A percentile compares a stretch with the other conserved stretches of the same genome.
These are phyloP conservation scores for Leccinum barrowsii DNA, from an alignment of 768 basidiomycete species.

Conservation along the genomic window DNA sequence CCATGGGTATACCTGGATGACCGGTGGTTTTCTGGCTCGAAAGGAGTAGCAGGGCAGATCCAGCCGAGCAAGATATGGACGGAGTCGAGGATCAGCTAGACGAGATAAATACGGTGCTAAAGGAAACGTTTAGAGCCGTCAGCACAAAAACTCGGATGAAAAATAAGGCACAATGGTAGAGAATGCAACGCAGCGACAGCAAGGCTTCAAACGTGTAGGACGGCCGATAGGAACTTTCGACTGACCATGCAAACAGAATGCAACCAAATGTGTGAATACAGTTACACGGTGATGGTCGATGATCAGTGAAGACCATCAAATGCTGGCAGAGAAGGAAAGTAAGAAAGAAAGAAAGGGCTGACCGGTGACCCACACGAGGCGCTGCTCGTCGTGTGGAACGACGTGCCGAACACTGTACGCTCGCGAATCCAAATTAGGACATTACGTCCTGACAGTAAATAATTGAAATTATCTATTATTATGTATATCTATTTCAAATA, in stretches of 20 bases:
- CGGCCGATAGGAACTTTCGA: slow-evolving; percentile 4
- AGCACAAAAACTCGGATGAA: slow-evolving; percentile 10
- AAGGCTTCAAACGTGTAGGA: slow-evolving; percentile 22
- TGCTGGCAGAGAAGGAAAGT: slow-evolving; percentile 3
- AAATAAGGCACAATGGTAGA: slow-evolving; percentile 9
- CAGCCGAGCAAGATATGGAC: slow-evolving; percentile 23
- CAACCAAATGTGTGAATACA: slow-evolving; percentile 3
- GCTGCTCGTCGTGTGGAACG: slow-evolving; percentile 17
- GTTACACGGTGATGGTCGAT: slow-evolving; percentile 7
- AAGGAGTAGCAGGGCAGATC: slow-evolving; percentile 17
- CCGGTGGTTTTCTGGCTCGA: slow-evolving; percentile 18
- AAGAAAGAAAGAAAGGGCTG: slow-evolving; percentile 6
- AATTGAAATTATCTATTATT: slow-evolving; percentile 5
- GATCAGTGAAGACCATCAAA: slow-evolving; percentile 29
- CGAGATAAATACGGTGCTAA: slow-evolving; percentile 30
- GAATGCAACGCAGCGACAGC: slow-evolving; percentile 24
- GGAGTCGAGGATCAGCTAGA: slow-evolving; percentile 26
- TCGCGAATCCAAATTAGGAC: slow-evolving; percentile 6
- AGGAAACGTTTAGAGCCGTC: slow-evolving; percentile 11
- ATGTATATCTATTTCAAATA: background rate
- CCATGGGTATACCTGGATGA: slow-evolving; percentile 25
- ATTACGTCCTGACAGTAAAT: slow-evolving; percentile 7
- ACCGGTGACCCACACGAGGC: slow-evolving; percentile 14
- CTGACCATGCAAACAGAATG: slow-evolving; percentile 25
- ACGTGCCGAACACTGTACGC: slow-evolving; percentile 2